These are phyloP conservation scores for Lodderomyces oxycetoniae DNA, from an alignment of 1,139 yeast genomes.

Conservation along the genomic window DNA sequence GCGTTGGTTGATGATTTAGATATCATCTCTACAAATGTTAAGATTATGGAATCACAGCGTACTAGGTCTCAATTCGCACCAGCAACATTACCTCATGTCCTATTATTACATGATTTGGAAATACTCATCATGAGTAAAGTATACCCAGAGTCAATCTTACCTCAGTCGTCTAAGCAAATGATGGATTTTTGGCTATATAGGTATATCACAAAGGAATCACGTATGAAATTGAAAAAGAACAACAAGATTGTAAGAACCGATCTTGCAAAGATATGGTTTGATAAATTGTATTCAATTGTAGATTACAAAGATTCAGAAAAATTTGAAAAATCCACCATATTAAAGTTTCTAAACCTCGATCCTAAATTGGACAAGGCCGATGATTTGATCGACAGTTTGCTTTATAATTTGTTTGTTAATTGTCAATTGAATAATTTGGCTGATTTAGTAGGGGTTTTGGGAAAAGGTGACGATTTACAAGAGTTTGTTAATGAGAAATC, in stretches of 20 bases:
- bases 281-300: conserved; percentile 7
- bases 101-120: conserved; percentile 35
- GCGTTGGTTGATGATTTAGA: conserved; percentile 16
- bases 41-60: conserved; percentile 37
- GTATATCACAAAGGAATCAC: conserved; percentile 22
- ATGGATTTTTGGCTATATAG: conserved; percentile 37
- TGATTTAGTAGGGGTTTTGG: neutral
- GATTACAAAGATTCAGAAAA: neutral
- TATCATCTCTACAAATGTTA: conserved; percentile 16
- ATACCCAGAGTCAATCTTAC: conserved; percentile 19
- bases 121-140: conserved; percentile 22
- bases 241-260: conserved; percentile 15
- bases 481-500: conserved; percentile 12
- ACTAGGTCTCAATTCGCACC: conserved; percentile 31
- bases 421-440: conserved; percentile 20
- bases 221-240: conserved; percentile 13
- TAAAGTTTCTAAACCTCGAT: conserved; percentile 11
- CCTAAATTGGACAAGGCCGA: conserved; percentile 28
- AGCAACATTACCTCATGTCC: conserved; percentile 38
- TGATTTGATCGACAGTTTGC: conserved; percentile 37
- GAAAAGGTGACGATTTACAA: conserved; percentile 9
- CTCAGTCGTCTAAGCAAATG: conserved; percentile 36
- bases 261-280: conserved; percentile 18
- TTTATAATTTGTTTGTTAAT: conserved; percentile 31
- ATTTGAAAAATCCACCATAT: conserved; percentile 7